Conservation (phyloP, 2,329 filamentous ascomycete genomes). For the Paecilomyces dactylethromorphus region DNA sequence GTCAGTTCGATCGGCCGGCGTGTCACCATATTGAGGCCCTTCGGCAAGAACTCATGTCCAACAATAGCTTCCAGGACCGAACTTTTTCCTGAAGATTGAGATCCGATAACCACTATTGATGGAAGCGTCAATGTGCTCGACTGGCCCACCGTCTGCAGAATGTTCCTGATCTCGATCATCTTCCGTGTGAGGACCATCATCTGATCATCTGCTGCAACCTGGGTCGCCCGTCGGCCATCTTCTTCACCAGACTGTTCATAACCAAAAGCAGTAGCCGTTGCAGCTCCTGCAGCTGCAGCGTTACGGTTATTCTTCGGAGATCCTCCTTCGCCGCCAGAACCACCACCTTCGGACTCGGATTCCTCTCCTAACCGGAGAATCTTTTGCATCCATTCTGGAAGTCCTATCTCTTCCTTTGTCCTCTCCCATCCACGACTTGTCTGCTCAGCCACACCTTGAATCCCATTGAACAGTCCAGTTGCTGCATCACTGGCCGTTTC, state of each 20-base stretch:
- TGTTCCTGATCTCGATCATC: slow-evolving; percentile 97
- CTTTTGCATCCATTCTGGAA: slow-evolving; percentile 73
- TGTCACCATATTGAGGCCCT: slow-evolving; percentile 98
- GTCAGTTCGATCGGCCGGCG: slow-evolving; percentile 92
- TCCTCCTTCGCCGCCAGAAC: slow-evolving; percentile 37
- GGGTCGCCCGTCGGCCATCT: slow-evolving; percentile 53
- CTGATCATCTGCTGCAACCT: slow-evolving; percentile 80
- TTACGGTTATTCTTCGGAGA: slow-evolving; percentile 51
- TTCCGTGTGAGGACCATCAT: slow-evolving; percentile 99
- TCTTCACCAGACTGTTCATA: slow-evolving; percentile 62
- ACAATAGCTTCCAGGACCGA: slow-evolving; percentile 96
- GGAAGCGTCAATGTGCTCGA: slow-evolving; percentile 81
- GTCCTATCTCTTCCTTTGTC: slow-evolving; percentile 69
- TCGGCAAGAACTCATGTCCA: slow-evolving; percentile 93
- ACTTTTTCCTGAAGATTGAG: slow-evolving; percentile 96
- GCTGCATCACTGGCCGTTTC: slow-evolving; percentile 66
- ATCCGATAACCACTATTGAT: slow-evolving; percentile 98
- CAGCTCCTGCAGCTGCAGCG: slow-evolving; percentile 55
- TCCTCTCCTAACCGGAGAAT: slow-evolving; percentile 59
- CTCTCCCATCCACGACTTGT: slow-evolving; percentile 74
- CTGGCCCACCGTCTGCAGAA: slow-evolving; percentile 86
- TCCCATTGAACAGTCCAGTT: slow-evolving; percentile 62
- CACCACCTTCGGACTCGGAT: slow-evolving; percentile 45
- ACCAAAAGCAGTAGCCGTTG: slow-evolving; percentile 71
- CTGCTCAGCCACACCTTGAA: slow-evolving; percentile 70